phyloP scores from a whole-genome alignment of 192 early-diverging fungal genomes.

The Rhizoclosmatium globosum region DNA sequence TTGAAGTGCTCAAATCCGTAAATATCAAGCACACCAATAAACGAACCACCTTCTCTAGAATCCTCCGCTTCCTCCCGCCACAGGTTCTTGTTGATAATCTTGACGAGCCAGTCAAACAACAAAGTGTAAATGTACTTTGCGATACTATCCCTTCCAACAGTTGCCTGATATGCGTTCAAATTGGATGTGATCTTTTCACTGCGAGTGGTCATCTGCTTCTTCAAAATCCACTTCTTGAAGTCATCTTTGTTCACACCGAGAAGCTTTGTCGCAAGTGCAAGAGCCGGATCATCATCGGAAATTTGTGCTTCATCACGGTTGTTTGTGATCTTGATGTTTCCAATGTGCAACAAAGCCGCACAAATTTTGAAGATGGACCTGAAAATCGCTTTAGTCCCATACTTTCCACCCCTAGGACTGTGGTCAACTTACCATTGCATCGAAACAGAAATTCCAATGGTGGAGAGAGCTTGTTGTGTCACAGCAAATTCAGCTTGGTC shows the following conservation, averaged over 20 bases:
- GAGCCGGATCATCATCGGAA: constrained; percentile 77
- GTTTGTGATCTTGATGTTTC: constrained; percentile 90
- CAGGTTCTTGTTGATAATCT: constrained; percentile 86
- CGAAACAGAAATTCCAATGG: constrained; percentile 86
- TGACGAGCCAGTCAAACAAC: constrained; percentile 98
- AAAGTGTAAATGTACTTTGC: constrained; percentile 97
- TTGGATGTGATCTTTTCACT: constrained; percentile 90
- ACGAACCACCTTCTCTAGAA: constrained; percentile 48
- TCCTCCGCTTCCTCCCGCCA: constrained; percentile 60
- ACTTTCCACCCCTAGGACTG: neutral
- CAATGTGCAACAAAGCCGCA: constrained; percentile 95
- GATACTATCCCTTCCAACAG: constrained; percentile 88
- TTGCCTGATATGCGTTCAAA: constrained; percentile 76
- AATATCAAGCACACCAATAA: constrained; percentile 99
- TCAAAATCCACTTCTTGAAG: constrained; percentile 95
- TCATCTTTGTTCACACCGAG: constrained; percentile 78
- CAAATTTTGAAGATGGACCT: constrained; percentile 86
- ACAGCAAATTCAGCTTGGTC: constrained; percentile 93
- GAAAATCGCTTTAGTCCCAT: neutral
- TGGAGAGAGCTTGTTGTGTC: constrained; percentile 86
- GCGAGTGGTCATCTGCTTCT: constrained; percentile 90
- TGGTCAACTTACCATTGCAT: constrained; percentile 73
- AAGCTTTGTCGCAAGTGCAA: constrained; percentile 70
- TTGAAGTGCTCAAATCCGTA: constrained; percentile 99
- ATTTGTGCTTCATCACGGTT: constrained; percentile 73